Evolutionary conservation across 2,329 filamentous ascomycete species (phyloP), one percentile per base, ranked within the genome.

Genomic region (Aspergillus hortae): DNA sequence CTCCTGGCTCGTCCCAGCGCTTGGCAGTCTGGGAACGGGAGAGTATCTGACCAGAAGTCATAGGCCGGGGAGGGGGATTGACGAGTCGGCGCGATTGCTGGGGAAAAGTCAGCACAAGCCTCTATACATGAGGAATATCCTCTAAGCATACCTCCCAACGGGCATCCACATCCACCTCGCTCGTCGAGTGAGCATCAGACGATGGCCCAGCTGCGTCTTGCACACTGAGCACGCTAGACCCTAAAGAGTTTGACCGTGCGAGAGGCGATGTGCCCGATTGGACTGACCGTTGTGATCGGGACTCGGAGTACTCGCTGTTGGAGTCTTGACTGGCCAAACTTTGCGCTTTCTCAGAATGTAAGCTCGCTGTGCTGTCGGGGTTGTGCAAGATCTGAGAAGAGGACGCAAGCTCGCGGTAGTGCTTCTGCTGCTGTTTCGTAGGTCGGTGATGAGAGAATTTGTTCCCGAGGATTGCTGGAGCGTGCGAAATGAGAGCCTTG

Each of bases 391-490:
- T 77, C 17, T 87, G 84, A 33, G 85, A 87, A 62, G 83, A 89
- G 53, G 84, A 92, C n/a, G 89, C 90, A 52, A 95, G 78, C 69
- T 96, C 91, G 40, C 92, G 84, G 32, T 95, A 80, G 56, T 88
- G 86, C 64, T 80, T 88, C 64, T 90, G 86, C 67, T 94, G 89
- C 53, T 89, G 86, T 48, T 85, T 89, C 57, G 78, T 89, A 1
- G 92, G 92, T 4, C 91, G 85, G 67, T 95, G 90, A 65, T 90
- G 89, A 47, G 87, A 90, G 72, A 99, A 89, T 68, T 99, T 99
- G 79, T 99, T 99, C 49, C 92, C 90, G 46, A 99, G 90, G 60
- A 99, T 96, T 52, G 94, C 91, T 33, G 94, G 94, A 0, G 92
- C 92, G 67, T 99, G 94, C 1, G 90, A 94, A 63, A 99, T 95